These are phyloP conservation scores for Penicillium nucicola DNA, from an alignment of 495 filamentous ascomycete genomes.

Conservation along the genomic window DNA sequence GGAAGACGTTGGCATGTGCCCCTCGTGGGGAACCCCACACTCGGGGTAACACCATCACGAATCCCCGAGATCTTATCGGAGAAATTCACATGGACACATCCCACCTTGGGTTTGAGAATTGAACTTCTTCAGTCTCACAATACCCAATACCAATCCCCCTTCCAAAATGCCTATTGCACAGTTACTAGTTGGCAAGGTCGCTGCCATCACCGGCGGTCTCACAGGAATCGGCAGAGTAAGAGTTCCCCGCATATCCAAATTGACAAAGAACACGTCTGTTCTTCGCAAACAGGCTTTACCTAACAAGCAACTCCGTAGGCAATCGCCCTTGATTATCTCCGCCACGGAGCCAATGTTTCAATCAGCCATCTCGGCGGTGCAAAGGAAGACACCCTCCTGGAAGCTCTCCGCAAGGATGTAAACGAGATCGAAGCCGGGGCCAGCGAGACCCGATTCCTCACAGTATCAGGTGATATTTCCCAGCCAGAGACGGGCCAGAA, in stretches of 20 bases:
- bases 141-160: neutral
- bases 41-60: constrained; percentile 35
- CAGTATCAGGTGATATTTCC: constrained; percentile 64
- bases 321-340: constrained; percentile 67
- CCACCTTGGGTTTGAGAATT: neutral
- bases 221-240: constrained; percentile 68
- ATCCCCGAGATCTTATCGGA: constrained; percentile 27
- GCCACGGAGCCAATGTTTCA: constrained; percentile 65
- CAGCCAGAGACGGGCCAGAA: constrained; percentile 57
- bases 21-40: constrained; percentile 17
- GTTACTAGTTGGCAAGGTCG: constrained; percentile 64
- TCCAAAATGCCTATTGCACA: constrained; percentile 36
- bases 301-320: constrained; percentile 30
- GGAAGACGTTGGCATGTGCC: neutral
- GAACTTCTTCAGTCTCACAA: neutral
- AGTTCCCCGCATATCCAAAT: neutral
- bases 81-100: neutral
- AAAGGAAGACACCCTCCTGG: constrained; percentile 50
- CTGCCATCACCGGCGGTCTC: constrained; percentile 72
- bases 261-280: too few species aligned
- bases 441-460: constrained; percentile 47
- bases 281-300: neutral
- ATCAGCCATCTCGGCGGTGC: constrained; percentile 67
- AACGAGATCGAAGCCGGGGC: constrained; percentile 37
- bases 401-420: constrained; percentile 52